Evolutionary conservation across 2,329 filamentous ascomycete species (phyloP).

Genomic region (Paecilomyces formosus): DNA sequence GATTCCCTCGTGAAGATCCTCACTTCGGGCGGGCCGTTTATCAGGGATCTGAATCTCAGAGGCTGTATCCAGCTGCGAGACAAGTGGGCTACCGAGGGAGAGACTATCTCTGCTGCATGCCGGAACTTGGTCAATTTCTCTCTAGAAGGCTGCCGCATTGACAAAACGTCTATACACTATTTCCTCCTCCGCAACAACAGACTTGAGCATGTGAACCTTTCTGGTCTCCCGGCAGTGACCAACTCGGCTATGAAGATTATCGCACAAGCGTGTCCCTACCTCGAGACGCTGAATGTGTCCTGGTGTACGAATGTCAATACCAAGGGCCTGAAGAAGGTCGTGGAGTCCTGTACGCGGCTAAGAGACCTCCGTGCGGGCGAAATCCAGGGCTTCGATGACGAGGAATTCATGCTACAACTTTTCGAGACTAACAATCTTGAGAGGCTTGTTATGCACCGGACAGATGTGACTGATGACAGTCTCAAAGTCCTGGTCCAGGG

Average conservation of each 20-base stretch:
- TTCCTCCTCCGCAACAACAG: constrained; percentile 70
- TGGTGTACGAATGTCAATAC: constrained; percentile 88
- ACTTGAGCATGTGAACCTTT: constrained; percentile 78
- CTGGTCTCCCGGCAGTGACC: constrained; percentile 65
- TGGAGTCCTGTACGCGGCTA: constrained; percentile 65
- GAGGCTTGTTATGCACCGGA: constrained; percentile 70
- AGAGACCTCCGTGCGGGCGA: constrained; percentile 77
- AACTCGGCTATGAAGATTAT: constrained; percentile 85
- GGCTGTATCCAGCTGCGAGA: constrained; percentile 86
- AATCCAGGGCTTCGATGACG: constrained; percentile 68
- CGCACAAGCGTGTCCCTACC: constrained; percentile 66
- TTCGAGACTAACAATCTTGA: constrained; percentile 78
- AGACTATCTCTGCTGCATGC: constrained; percentile 67
- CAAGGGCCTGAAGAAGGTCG: constrained; percentile 62
- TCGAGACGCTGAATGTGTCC: constrained; percentile 83
- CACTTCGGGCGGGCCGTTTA: constrained; percentile 75
- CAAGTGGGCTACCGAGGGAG: constrained; percentile 65
- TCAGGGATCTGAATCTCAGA: constrained; percentile 81
- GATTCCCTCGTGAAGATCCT: constrained; percentile 80
- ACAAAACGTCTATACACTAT: constrained; percentile 69
- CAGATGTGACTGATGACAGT: constrained; percentile 67
- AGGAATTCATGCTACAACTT: constrained; percentile 63
- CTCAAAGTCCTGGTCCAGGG: constrained; percentile 71
- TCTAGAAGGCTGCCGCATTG: constrained; percentile 81
- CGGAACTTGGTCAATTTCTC: constrained; percentile 81